These are phyloP conservation scores for Begonia fuchsioides DNA, from an alignment of 306 rosid species.

Conservation along the genomic window DNA sequence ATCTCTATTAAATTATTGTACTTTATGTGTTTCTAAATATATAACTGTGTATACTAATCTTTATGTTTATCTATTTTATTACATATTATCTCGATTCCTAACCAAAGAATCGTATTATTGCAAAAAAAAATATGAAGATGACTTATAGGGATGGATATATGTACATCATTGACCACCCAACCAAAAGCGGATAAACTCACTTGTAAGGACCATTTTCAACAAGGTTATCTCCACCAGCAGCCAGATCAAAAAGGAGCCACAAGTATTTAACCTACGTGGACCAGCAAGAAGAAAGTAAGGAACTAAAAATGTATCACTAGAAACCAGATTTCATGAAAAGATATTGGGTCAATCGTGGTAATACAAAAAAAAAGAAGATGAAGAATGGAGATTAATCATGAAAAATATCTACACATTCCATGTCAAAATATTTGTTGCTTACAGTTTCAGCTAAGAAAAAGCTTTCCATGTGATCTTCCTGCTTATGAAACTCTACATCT, in stretches of 20 bases:
- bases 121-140: slow-evolving; percentile 4
- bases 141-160: slow-evolving; percentile 6
- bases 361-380: no score
- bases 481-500: slow-evolving; percentile 80
- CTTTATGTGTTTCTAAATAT: no score
- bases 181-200: slow-evolving; percentile 30
- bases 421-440: slow-evolving; percentile 24
- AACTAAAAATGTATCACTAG: no score
- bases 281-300: no score
- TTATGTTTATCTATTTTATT: no score
- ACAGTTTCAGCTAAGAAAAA: slow-evolving; percentile 95
- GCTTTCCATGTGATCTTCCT: slow-evolving; percentile 99
- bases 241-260: slow-evolving; percentile 98
- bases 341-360: no score
- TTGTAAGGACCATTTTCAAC: slow-evolving; percentile 97
- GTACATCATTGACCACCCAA: slow-evolving; percentile 11
- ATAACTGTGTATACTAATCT: no score
- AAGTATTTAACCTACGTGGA: slow-evolving; percentile 66
- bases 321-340: no score
- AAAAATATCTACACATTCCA: not conserved
- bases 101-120: slow-evolving; percentile 1
- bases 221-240: slow-evolving; percentile 83
- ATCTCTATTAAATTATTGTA: no score
- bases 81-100: no score
- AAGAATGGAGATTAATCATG: no score